Conservation (phyloP, 768 basidiomycete species). For the Serendipita sp. region DNA sequence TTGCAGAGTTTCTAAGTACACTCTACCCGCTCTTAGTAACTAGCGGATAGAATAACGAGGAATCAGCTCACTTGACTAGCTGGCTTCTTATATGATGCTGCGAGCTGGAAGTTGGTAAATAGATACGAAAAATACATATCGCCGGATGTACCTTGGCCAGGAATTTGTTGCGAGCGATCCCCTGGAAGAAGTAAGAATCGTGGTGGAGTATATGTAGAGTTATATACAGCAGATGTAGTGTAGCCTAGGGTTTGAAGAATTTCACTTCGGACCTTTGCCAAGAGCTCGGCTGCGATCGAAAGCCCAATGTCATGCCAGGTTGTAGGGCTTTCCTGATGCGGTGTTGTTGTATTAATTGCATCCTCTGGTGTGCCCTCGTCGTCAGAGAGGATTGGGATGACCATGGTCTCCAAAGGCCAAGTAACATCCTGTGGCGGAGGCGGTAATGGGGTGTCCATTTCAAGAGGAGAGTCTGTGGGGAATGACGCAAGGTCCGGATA, state of each 20-base stretch:
- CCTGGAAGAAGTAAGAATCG: slow-evolving; percentile 28
- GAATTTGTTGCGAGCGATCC: slow-evolving; percentile 85
- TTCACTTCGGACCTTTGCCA: slow-evolving; percentile 54
- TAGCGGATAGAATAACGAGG: neutral
- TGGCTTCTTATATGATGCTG: slow-evolving; percentile 84
- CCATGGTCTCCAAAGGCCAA: slow-evolving; percentile 26
- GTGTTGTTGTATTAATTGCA: slow-evolving; percentile 13
- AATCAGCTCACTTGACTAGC: slow-evolving; percentile 49
- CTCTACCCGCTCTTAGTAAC: slow-evolving; percentile 31
- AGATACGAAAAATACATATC: neutral
- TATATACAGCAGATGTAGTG: slow-evolving; percentile 76
- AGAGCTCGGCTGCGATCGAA: slow-evolving; percentile 74
- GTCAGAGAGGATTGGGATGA: slow-evolving; percentile 17
- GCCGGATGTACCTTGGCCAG: slow-evolving; percentile 58
- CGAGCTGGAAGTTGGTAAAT: slow-evolving; percentile 33
- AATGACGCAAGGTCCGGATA: slow-evolving; percentile 63
- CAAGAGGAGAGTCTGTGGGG: slow-evolving; percentile 51
- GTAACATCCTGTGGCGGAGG: slow-evolving; percentile 38
- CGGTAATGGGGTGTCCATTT: slow-evolving; percentile 63
- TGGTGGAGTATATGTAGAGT: neutral
- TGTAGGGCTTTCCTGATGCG: slow-evolving; percentile 17
- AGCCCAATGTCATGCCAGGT: slow-evolving; percentile 93
- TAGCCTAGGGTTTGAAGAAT: slow-evolving; percentile 66
- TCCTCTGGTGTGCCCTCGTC: slow-evolving; percentile 12
- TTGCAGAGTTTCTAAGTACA: slow-evolving; percentile 66